phyloP scores from a whole-genome alignment of 2,329 filamentous ascomycete species.

The Didymella lethalis region DNA sequence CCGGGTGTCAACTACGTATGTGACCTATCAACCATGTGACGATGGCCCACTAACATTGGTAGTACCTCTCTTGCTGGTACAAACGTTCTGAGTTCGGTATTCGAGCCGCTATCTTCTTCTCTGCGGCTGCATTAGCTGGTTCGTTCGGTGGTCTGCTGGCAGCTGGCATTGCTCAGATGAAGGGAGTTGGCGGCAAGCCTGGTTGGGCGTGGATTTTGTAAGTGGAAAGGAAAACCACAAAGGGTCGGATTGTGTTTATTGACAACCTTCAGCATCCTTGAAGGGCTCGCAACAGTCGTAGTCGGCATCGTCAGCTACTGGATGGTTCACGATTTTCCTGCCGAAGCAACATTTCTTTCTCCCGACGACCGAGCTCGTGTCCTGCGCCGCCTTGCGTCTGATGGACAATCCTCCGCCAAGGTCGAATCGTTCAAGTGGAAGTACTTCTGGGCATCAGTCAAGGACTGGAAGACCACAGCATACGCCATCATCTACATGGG shows the following conservation, averaged over 20 bases:
- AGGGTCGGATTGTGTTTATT: background rate
- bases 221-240: background rate
- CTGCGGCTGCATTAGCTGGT: conserved; percentile 78
- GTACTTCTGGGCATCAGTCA: conserved; percentile 75
- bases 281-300: conserved; percentile 74
- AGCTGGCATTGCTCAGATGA: conserved; percentile 74
- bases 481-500: conserved; percentile 83
- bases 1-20: conserved; percentile 68
- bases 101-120: conserved; percentile 85
- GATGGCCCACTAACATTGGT: background rate
- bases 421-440: conserved; percentile 77
- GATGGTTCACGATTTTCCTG: conserved; percentile 82
- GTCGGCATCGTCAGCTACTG: conserved; percentile 72
- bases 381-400: conserved; percentile 71
- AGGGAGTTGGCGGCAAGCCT: conserved; percentile 63
- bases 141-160: conserved; percentile 79
- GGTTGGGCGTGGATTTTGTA: conserved; percentile 57
- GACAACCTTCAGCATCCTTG: conserved; percentile 57
- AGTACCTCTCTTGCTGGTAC: conserved; percentile 84
- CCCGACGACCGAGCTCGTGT: conserved; percentile 75
- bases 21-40: background rate
- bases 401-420: conserved; percentile 77
- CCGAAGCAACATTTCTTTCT: conserved; percentile 75
- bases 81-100: conserved; percentile 79
- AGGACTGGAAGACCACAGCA: conserved; percentile 85